These are phyloP conservation scores for Cladobotryum protrusum DNA, from an alignment of 2,329 filamentous ascomycete species.

Conservation along the genomic window DNA sequence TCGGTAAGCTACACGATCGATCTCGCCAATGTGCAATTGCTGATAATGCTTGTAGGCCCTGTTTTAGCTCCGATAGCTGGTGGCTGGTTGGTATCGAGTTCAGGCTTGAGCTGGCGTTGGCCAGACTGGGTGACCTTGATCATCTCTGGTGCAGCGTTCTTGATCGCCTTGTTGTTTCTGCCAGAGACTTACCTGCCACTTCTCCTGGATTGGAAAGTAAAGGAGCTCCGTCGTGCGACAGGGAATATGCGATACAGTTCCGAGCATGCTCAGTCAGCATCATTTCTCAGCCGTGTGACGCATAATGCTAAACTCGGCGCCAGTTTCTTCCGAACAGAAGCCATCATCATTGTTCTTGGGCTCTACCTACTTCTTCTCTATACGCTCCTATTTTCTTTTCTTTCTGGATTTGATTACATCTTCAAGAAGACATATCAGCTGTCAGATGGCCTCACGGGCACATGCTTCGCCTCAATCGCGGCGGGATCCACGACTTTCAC, in stretches of 20 bases:
- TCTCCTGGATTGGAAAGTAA: conserved; percentile 39
- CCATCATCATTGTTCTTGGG: conserved; percentile 39
- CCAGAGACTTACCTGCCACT: conserved; percentile 45
- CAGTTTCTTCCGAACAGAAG: no score
- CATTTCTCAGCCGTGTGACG: no score
- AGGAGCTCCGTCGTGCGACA: conserved; percentile 32
- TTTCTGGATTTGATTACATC: conserved; percentile 46
- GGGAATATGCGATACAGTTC: conserved; percentile 36
- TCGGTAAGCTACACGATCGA: no score
- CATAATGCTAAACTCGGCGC: no score
- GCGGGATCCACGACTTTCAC: conserved; percentile 32
- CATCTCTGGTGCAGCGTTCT: no score
- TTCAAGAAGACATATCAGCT: conserved; percentile 44
- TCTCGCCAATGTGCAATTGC: no score
- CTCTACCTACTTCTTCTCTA: conserved; percentile 43
- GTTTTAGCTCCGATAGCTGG: no score
- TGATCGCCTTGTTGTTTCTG: conserved; percentile 34
- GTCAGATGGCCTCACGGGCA: conserved; percentile 36
- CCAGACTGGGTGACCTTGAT: no score
- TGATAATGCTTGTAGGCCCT: no score
- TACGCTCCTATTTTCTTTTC: conserved; percentile 38
- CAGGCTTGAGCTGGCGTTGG: no score
- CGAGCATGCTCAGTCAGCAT: no score
- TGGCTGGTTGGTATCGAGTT: no score
- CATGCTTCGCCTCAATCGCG: conserved; percentile 42